Conservation (phyloP, 2,329 filamentous ascomycete species). For the Epichloe coenophiala region DNA sequence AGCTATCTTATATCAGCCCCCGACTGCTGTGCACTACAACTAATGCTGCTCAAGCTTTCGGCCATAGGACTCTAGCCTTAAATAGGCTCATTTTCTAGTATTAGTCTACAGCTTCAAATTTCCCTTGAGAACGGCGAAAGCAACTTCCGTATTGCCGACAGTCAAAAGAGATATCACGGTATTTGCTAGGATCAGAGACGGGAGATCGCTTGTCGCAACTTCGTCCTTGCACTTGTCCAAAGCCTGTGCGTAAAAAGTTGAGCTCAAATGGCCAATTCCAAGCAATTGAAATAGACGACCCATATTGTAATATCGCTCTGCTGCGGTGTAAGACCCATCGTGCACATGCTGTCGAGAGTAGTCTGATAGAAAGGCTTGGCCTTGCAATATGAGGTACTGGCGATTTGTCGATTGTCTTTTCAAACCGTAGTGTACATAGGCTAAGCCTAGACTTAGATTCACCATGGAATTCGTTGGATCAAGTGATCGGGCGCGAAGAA, state of each 20-base stretch:
- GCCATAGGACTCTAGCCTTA: too few relatives aligned
- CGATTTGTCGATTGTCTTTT: conserved; percentile 85
- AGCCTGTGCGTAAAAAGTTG: conserved; percentile 50
- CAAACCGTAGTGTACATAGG: conserved; percentile 77
- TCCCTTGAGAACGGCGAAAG: conserved; percentile 15
- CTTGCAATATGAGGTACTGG: conserved; percentile 77
- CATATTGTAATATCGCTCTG: conserved; percentile 25
- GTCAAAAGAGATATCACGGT: conserved; percentile 18
- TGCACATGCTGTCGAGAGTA: conserved; percentile 14
- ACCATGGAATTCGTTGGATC: conserved; percentile 66
- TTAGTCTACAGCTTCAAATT: conserved; percentile 12
- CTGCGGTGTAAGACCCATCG: conserved; percentile 6
- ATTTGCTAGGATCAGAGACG: conserved; percentile 19
- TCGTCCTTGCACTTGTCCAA: conserved; percentile 6
- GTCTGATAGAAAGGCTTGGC: conserved; percentile 59
- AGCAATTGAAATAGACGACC: conserved; percentile 25
- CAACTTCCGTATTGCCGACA: conserved; percentile 16
- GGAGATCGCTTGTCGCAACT: conserved; percentile 12
- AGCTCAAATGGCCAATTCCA: conserved; percentile 39
- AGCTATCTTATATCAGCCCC: too few relatives aligned
- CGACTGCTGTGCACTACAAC: too few relatives aligned
- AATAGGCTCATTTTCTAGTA: not conserved
- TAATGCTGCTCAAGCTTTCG: too few relatives aligned
- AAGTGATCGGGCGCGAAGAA: conserved; percentile 62
- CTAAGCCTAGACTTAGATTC: conserved; percentile 67